Percentiles rank a stretch among this genome's conserved stretches.
phyloP scores from a whole-genome alignment of 306 rosid genomes.

The peach (Prunus persica) region Prunus_persica_NCBIv2 NC_034010.1:21219501-21220000 shows the following conservation, averaged over 20 bases:
- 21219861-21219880: constrained; percentile 6
- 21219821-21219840: constrained; percentile 74
- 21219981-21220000: not conserved
- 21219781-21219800: constrained; percentile 72
- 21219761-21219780: constrained; percentile 80
- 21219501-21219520: constrained; percentile 43
- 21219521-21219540: constrained; percentile 99
- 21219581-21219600: constrained; percentile 77
- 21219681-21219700: constrained; percentile 25
- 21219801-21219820: constrained; percentile 53
- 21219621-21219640: constrained; percentile 76
- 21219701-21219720: constrained; percentile 21
- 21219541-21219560: constrained; percentile 93
- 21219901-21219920: constrained; percentile 5
- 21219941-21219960: not conserved
- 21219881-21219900: not conserved
- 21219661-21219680: constrained; percentile 16
- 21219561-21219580: constrained; percentile 93
- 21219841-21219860: constrained; percentile 65
- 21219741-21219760: constrained; percentile 99
- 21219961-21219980: not conserved
- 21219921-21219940: not conserved
- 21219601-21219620: constrained; percentile 97
- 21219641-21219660: constrained; percentile 10
- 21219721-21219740: constrained; percentile 17